These are phyloP conservation scores for Phytophthora sansomeana DNA, from an alignment of 352 stramenopile species.

Conservation along the genomic window DNA sequence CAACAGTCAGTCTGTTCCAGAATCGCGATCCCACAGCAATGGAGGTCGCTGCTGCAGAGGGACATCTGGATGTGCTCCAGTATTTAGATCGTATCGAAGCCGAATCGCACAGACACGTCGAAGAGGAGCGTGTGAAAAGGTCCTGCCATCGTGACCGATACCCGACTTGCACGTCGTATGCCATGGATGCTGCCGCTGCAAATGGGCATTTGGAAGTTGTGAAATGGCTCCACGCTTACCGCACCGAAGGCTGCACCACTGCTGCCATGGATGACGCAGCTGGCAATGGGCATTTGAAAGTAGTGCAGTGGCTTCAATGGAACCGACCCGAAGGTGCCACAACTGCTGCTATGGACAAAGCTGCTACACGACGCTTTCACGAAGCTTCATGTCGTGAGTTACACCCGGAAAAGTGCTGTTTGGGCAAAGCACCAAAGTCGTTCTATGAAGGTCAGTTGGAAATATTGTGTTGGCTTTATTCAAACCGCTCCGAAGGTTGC, in stretches of 20 bases:
- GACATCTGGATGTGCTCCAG: constrained; percentile 7
- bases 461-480: neutral
- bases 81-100: constrained; percentile 12
- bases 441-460: neutral
- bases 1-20: neutral
- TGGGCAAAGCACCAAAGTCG: neutral
- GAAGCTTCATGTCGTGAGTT: neutral
- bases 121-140: constrained; percentile 1
- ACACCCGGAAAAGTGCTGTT: neutral
- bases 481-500: neutral
- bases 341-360: constrained; percentile 6
- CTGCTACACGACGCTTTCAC: neutral
- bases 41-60: constrained; percentile 1
- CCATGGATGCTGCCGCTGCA: constrained; percentile 3
- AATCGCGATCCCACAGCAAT: neutral
- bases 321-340: constrained; percentile 8
- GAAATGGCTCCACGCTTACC: constrained; percentile 17
- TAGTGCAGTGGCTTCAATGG: constrained; percentile 18
- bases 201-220: constrained; percentile 5
- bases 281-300: constrained; percentile 20
- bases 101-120: neutral
- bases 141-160: neutral
- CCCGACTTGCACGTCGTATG: neutral
- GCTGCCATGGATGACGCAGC: constrained; percentile 10
- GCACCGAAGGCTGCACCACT: constrained; percentile 17